Evolutionary conservation across 2,329 filamentous ascomycete species (phyloP).

Genomic region (Diatrype stigma): DNA sequence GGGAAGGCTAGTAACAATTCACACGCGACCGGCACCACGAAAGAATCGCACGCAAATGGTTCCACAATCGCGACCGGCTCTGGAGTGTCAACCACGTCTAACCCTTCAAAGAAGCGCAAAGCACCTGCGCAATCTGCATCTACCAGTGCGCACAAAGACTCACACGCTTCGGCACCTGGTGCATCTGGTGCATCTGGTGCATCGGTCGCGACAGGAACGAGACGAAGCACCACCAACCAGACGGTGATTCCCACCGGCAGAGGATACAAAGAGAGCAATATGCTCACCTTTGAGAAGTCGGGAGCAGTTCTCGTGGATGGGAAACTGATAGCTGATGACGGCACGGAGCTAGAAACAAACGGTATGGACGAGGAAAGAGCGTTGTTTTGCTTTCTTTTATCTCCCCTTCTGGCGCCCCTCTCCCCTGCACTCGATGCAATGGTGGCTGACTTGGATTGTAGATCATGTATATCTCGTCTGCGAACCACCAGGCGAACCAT

Average conservation of each 20-base stretch:
- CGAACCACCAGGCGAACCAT: constrained; percentile 95
- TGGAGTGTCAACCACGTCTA: constrained; percentile 18
- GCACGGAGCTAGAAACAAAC: constrained; percentile 76
- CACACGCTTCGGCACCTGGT: constrained; percentile 20
- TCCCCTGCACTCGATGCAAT: constrained; percentile 11
- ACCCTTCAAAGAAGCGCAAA: constrained; percentile 77
- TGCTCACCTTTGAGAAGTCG: constrained; percentile 80
- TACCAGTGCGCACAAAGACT: constrained; percentile 24
- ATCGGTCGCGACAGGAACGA: constrained; percentile 23
- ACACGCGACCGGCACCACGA: constrained; percentile 11
- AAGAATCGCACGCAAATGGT: constrained; percentile 23
- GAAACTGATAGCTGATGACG: constrained; percentile 84
- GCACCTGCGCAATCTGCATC: constrained; percentile 46
- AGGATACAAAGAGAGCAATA: constrained; percentile 67
- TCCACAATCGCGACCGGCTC: constrained; percentile 17
- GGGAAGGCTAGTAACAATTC: constrained; percentile 22
- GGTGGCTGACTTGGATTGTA: constrained; percentile 33
- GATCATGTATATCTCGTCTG: constrained; percentile 92
- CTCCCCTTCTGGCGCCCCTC: background rate
- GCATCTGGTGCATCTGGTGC: constrained; percentile 7
- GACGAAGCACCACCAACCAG: constrained; percentile 19
- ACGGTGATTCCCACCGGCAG: constrained; percentile 10
- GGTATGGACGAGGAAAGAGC: constrained; percentile 55
- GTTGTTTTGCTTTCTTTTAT: background rate
- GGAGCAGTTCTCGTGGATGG: constrained; percentile 67